Evolutionary conservation across 805 yeast species (phyloP).

Genomic region (Peterozyma xylosa): DNA sequence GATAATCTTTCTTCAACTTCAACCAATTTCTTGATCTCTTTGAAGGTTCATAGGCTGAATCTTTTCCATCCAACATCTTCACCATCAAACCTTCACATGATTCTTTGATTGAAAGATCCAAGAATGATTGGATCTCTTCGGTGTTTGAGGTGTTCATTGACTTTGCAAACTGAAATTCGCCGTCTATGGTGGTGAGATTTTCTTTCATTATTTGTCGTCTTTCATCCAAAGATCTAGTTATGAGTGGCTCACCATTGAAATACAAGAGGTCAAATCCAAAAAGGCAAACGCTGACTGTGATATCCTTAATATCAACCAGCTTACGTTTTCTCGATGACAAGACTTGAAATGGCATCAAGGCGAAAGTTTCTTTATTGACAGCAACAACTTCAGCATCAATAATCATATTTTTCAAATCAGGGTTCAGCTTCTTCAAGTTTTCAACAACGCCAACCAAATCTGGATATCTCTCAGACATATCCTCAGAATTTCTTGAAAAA

Average conservation of each 20-base stretch:
- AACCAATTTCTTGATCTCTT: slow-evolving; percentile 94
- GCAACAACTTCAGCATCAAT: slow-evolving; percentile 98
- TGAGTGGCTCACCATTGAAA: slow-evolving; percentile 63
- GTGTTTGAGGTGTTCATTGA: slow-evolving; percentile 60
- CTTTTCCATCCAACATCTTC: slow-evolving; percentile 74
- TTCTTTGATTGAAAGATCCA: slow-evolving; percentile 84
- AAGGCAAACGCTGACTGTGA: slow-evolving; percentile 84
- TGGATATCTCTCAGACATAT: slow-evolving; percentile 94
- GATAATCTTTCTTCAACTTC: slow-evolving; percentile 88
- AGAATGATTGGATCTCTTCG: slow-evolving; percentile 71
- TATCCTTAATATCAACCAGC: slow-evolving; percentile 80
- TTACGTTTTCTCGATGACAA: slow-evolving; percentile 90
- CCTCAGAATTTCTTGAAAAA: slow-evolving; percentile 92
- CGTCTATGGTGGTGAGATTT: slow-evolving; percentile 54
- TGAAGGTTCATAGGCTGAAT: slow-evolving; percentile 86
- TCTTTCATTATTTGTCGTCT: slow-evolving; percentile 57
- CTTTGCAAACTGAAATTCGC: slow-evolving; percentile 79
- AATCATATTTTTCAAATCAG: slow-evolving; percentile 50
- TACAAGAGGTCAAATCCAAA: slow-evolving; percentile 87
- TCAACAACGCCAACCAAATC: slow-evolving; percentile 69
- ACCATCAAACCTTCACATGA: slow-evolving; percentile 97
- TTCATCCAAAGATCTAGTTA: slow-evolving; percentile 59
- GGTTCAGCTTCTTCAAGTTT: slow-evolving; percentile 26
- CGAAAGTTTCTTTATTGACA: slow-evolving; percentile 74
- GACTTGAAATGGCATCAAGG: slow-evolving; percentile 89